phyloP scores from a whole-genome alignment of 1,139 yeast genomes.

The Geotrichum klebahnii region DNA sequence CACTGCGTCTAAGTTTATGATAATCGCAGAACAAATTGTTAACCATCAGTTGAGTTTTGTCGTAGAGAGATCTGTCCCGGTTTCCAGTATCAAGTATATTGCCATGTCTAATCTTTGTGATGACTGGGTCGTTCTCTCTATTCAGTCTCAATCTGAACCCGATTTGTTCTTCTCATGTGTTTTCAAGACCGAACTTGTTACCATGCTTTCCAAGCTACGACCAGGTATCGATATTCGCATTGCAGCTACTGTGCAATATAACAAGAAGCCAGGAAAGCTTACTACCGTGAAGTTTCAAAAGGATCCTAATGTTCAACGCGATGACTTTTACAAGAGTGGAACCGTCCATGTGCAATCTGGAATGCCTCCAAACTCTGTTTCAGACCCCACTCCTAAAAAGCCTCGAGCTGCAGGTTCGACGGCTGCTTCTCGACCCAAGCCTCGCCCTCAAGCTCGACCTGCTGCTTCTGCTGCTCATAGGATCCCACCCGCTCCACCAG shows the following conservation, averaged over 20 bases:
- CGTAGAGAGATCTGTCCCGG: conserved; percentile 61
- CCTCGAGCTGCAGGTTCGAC: conserved; percentile 32
- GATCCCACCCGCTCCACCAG: conserved; percentile 19
- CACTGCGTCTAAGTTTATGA: conserved; percentile 57
- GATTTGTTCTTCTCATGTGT: conserved; percentile 77
- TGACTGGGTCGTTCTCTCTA: conserved; percentile 83
- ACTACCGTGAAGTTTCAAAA: conserved; percentile 67
- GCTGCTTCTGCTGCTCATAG: conserved; percentile 22
- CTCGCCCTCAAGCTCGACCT: conserved; percentile 17
- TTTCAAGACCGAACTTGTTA: conserved; percentile 84
- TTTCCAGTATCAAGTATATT: conserved; percentile 58
- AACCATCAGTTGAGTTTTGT: conserved; percentile 68
- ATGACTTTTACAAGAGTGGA: conserved; percentile 84
- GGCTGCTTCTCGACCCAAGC: conserved; percentile 16
- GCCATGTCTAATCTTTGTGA: conserved; percentile 77
- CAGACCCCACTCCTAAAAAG: conserved; percentile 68
- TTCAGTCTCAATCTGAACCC: conserved; percentile 51
- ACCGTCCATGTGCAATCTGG: conserved; percentile 81
- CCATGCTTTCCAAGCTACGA: conserved; percentile 66
- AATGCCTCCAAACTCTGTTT: conserved; percentile 62
- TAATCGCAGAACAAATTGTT: conserved; percentile 66
- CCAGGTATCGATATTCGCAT: conserved; percentile 59
- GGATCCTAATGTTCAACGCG: conserved; percentile 51
- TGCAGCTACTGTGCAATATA: conserved; percentile 72
- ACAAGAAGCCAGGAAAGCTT: conserved; percentile 79